Base-by-base conservation (phyloP, 163 green algal genomes). In the Volvox carteri region DNA sequence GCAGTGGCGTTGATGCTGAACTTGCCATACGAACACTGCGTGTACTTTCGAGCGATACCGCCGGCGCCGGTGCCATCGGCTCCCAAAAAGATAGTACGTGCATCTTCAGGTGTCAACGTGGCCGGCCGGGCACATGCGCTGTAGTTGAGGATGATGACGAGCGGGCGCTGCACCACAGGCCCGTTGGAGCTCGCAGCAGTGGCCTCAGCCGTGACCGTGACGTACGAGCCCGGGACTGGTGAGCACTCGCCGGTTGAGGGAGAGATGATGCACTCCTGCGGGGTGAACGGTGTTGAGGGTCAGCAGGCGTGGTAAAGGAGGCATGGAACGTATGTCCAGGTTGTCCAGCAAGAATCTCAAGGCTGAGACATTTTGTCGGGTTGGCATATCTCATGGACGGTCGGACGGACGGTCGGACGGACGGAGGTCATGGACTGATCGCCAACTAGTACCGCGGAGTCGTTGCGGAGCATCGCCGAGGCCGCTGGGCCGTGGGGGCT, bases 21-120 rank as follows among this genome's bases (percentile, higher is more conserved):
- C n/a, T 25, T 25, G 76, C 76, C 76, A 33, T 84, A 84, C n/a
- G 48, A 72, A 50, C 76, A n/a, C n/a, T n/a, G n/a, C n/a, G n/a
- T n/a, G n/a, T n/a, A n/a, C n/a, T n/a, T n/a, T n/a, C n/a, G n/a
- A 84, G 76, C 76, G 11, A 54, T 1, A 35, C 76, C 76, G 33
- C 76, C 76, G 16, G 7, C 11, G 50, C 76, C 76, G 33, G 68
- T 50, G 5, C 5, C 14, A n/a, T 70, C 50, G 3, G 76, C 4
- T 6, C 76, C 76, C 2, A 84, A 50, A 33, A 30, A 72, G 2
- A 50, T 2, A 4, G 16, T 54, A 19, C 30, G 33, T 3, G 33
- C 39, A 50, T 62, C 50, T 28, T 4, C 21, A 28, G 16, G 23
- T 19, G 50, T 84, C 14, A 70, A 7, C 19, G 6, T 50, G 33